These are phyloP conservation scores for Hypomontagnella submonticulosa DNA, from an alignment of 495 filamentous ascomycete species.

Conservation along the genomic window DNA sequence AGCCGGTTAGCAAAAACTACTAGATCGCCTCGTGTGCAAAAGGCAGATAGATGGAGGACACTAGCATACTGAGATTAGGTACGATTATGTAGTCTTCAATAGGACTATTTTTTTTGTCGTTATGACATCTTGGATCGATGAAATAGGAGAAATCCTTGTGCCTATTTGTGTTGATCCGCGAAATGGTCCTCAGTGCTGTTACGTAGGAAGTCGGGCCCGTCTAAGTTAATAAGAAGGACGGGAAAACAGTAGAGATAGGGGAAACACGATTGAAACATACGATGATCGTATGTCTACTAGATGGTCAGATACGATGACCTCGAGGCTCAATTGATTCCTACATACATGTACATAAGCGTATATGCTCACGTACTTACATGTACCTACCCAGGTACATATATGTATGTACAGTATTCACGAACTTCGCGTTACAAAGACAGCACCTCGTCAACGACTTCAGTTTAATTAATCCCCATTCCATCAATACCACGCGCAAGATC, in stretches of 20 bases:
- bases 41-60: conserved; percentile 31
- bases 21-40: conserved; percentile 30
- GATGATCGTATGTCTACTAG: conserved; percentile 13
- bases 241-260: not conserved
- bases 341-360: not conserved
- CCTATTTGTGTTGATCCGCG: conserved; percentile 2
- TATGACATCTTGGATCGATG: conserved; percentile 9
- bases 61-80: conserved; percentile 16
- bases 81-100: conserved; percentile 35
- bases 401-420: too few relatives aligned
- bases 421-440: not conserved
- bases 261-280: conserved; percentile 6
- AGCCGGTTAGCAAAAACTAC: conserved; percentile 21
- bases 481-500: conserved; percentile 30
- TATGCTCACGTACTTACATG: too few relatives aligned
- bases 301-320: conserved; percentile 10
- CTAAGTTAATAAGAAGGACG: conserved; percentile 11
- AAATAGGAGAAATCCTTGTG: not conserved
- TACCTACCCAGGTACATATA: too few relatives aligned
- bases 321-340: not conserved
- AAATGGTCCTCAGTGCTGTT: not conserved
- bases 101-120: conserved; percentile 31
- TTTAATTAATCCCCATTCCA: conserved; percentile 41
- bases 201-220: not conserved
- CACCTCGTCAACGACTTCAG: not conserved